Percentiles rank a stretch among this genome's conserved stretches.
Conservation (phyloP, 2,329 filamentous ascomycete genomes). For the Myotisia sp. region DNA sequence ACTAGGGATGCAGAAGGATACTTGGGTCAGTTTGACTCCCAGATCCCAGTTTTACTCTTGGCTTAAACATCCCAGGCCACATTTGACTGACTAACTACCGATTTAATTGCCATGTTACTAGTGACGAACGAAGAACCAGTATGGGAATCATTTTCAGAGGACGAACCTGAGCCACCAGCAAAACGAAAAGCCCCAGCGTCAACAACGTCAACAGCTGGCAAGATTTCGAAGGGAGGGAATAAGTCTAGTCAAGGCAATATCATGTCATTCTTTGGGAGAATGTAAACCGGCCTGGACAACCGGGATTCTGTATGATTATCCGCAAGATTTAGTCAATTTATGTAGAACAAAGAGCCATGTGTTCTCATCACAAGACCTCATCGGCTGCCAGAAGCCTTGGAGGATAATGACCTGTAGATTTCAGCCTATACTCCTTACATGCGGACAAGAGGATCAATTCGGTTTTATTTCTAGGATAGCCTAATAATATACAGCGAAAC, state of each 20-base stretch:
- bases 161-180: slow-evolving; percentile 47
- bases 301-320: too few relatives aligned
- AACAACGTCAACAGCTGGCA: slow-evolving; percentile 12
- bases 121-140: slow-evolving; percentile 72
- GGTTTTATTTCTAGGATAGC: too few relatives aligned
- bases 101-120: too few relatives aligned
- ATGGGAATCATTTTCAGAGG: slow-evolving; percentile 91
- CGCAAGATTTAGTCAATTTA: too few relatives aligned
- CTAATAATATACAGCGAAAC: too few relatives aligned
- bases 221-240: slow-evolving; percentile 43
- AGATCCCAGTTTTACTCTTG: not conserved
- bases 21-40: slow-evolving; percentile 47
- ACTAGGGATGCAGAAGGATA: slow-evolving; percentile 81
- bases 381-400: too few relatives aligned
- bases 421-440: too few relatives aligned
- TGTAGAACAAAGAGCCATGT: too few relatives aligned
- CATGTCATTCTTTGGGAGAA: slow-evolving; percentile 86
- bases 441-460: too few relatives aligned
- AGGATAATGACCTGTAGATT: too few relatives aligned
- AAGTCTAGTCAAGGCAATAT: slow-evolving; percentile 57
- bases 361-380: too few relatives aligned
- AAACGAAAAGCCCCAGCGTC: slow-evolving; percentile 33
- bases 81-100: too few relatives aligned
- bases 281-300: slow-evolving; percentile 43
- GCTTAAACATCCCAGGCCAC: not conserved